Base-by-base conservation (phyloP, 2,329 filamentous ascomycete species). In the Epicoccum sorghinum region DNA sequence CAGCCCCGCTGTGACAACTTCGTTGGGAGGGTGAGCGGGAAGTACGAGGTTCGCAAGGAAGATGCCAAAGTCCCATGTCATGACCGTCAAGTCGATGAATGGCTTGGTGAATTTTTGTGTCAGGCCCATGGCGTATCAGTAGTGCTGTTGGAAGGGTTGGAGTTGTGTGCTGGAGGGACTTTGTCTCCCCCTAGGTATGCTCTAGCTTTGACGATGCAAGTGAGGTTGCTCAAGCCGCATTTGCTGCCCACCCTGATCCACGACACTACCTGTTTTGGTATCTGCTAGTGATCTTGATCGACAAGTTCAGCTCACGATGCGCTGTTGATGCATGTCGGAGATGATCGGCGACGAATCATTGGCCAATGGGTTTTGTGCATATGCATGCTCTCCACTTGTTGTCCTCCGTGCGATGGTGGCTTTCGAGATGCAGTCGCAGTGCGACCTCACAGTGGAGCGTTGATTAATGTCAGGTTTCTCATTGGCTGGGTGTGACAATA, bases 11-110 rank as follows among this genome's bases (percentile, higher is more conserved):
- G 74, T 73, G 7, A 78, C 65, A 23, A 78, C 72, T 40, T 69
- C 59, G 33, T 71, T 73, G 40, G 68, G 61, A 47, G 75, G 73
- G 52, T 66, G 67, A 35, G 71, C 66, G 13, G 75, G 74, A 29
- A 71, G 70, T 25, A 77, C 30, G 29, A 75, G 58, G 52, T 78
- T 77, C 27, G 74, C 65, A 42, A 75, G 49, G 49, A 75, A 74
- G 41, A 77, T 65, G 37, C 60, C 61, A 49, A 75, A 74, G 60
- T 78, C 75, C 73, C 74, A 77, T 37, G 62, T 58, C 37, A 77
- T 68, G 46, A 77, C 71, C 29, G 70, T 69, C 23, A 75, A 53
- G 57, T 74, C 69, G 54, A 75, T 65, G 47, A 77, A 66, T 12
- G 61, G 64, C 33, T 66, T 65, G 6, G 47, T 59, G 38, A 65